Evolutionary conservation across 495 filamentous ascomycete species (phyloP).

Genomic region (Penicillium cinerascens): DNA sequence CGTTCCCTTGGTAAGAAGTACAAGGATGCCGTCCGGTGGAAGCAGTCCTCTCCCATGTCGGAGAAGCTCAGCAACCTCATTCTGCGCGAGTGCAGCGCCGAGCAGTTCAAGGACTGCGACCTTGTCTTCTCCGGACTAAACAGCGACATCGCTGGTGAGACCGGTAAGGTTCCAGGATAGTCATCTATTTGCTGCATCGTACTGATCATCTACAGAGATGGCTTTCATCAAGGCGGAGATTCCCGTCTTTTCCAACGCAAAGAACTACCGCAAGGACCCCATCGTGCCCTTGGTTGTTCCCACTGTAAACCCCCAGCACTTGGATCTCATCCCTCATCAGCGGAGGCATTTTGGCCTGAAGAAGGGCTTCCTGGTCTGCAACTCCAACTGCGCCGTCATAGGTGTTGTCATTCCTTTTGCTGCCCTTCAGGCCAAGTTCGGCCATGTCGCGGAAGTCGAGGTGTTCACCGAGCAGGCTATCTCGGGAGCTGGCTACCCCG

Average conservation of each 20-base stretch:
- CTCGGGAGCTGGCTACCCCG: conserved; percentile 84
- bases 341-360: conserved; percentile 59
- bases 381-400: conserved; percentile 89
- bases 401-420: conserved; percentile 87
- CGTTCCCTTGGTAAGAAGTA: conserved; percentile 80
- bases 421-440: conserved; percentile 73
- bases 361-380: conserved; percentile 82
- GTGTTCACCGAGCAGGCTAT: conserved; percentile 88
- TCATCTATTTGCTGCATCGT: background rate
- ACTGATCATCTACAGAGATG: conserved; percentile 51
- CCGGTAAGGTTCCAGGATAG: conserved; percentile 47
- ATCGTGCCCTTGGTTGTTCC: conserved; percentile 82
- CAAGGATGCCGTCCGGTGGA: conserved; percentile 79
- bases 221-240: conserved; percentile 75
- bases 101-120: conserved; percentile 76
- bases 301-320: conserved; percentile 76
- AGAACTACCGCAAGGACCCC: conserved; percentile 82
- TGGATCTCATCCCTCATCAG: conserved; percentile 75
- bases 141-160: conserved; percentile 75
- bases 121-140: conserved; percentile 88
- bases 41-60: conserved; percentile 72
- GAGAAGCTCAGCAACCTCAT: conserved; percentile 62
- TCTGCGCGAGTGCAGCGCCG: conserved; percentile 70
- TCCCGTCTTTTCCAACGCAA: conserved; percentile 83
- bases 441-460: conserved; percentile 66